Evolutionary conservation across 1,284 basidiomycete genomes (phyloP).

Genomic region (Albatrellus sp.): DNA sequence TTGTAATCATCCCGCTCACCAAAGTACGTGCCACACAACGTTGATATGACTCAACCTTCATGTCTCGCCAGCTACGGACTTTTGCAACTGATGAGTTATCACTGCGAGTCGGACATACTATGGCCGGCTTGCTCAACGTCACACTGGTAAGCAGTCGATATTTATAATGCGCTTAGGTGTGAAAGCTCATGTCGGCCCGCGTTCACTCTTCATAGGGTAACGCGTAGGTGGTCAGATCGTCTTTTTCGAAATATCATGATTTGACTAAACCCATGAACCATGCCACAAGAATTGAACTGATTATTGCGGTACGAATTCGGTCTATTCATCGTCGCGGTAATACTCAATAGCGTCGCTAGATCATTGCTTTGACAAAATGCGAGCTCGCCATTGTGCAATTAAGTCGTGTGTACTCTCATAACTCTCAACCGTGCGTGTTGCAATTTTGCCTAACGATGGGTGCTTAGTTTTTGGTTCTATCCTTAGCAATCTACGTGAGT

Average conservation of each 20-base stretch:
- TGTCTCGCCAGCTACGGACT: constrained; percentile 47
- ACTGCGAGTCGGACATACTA: constrained; percentile 70
- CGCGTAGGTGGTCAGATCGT: constrained; percentile 36
- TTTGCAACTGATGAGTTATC: constrained; percentile 86
- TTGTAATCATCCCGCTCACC: constrained; percentile 66
- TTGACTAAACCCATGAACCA: constrained; percentile 2
- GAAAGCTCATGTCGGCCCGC: background rate
- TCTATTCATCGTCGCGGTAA: background rate
- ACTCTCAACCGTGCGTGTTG: too few relatives aligned
- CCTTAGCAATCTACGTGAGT: too few relatives aligned
- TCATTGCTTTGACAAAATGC: constrained; percentile 73
- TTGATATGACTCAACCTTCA: background rate
- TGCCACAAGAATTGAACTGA: constrained; percentile 56
- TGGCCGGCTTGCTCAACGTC: constrained; percentile 79
- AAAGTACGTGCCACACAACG: constrained; percentile 32
- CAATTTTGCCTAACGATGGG: too few relatives aligned
- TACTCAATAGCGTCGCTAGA: constrained; percentile 30
- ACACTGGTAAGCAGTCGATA: constrained; percentile 47
- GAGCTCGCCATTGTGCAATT: constrained; percentile 76
- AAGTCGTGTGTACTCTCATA: constrained; percentile 42
- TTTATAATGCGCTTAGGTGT: background rate
- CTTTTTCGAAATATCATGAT: background rate
- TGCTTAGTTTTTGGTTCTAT: too few relatives aligned
- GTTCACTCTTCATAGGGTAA: constrained; percentile 43
- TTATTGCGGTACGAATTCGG: constrained; percentile 48